Base-by-base conservation (phyloP, 352 stramenopile genomes). In the Globisporangium ultimum region DNA sequence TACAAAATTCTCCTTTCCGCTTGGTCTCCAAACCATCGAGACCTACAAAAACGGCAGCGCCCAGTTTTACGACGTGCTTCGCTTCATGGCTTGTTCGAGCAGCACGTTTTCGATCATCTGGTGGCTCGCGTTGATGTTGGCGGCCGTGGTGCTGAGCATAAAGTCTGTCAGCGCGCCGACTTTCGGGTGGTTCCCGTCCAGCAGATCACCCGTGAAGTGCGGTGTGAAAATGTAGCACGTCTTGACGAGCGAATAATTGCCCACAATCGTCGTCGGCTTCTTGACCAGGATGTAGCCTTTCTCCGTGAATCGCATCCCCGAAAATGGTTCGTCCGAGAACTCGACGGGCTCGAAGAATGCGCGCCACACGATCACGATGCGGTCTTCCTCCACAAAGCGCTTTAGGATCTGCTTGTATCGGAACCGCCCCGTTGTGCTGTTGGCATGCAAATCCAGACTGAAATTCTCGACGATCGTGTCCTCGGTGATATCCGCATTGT, bases 401-500 rank as follows among this genome's bases (percentile, higher is more conserved):
- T 72, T 71, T n/a, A 86, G 47, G 18, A 85, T 60, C 48, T 88
- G 76, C 38, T 82, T 67, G 41, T 76, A 66, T 14, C 68, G 64
- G 58, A 88, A 82, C 36, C 80, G 60, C 20, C 75, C 76, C 3
- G 62, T 67, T 10, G 64, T 74, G 32, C 74, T 63, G 49, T 80
- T 81, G 8, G 68, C 68, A 50, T 76, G 66, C 46, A 85, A 64
- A 64, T 87, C 77, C 0, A 89, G 65, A 21, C 75, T 72, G 62
- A 86, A 80, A 55, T 72, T 78, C 56, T 89, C 79, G 3, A 80
- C 52, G 12, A 89, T 72, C 11, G 76, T 83, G 43, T 87, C 73
- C 57, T 87, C 76, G 2, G 61, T 61, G 14, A 52, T 51, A 18
- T 66, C 53, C 51, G 38, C 14, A 43, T 21, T 20, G 22, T 28